These are phyloP conservation scores for Malus sylvestris DNA, from an alignment of 306 rosid genomes.

Conservation along the genomic window DNA sequence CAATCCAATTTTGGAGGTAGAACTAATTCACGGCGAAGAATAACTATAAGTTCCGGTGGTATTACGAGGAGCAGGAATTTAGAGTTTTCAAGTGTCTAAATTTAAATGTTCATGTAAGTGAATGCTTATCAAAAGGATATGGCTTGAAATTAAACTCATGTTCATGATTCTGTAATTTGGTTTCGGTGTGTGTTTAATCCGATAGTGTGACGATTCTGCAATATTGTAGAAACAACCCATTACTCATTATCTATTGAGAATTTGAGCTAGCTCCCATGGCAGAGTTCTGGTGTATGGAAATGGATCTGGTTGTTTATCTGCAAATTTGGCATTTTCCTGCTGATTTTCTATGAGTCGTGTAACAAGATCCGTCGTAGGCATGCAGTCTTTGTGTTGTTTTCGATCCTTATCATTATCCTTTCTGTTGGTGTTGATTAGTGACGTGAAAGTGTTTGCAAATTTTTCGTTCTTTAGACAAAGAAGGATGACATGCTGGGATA, in stretches of 20 bases:
- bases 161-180: not conserved
- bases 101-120: not conserved
- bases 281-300: not conserved
- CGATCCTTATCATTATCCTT: no score
- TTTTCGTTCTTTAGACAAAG: constrained; percentile 39
- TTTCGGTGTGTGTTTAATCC: not conserved
- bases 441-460: not conserved
- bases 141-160: not conserved
- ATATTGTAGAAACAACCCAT: not conserved
- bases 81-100: not conserved
- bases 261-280: not conserved
- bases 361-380: not conserved
- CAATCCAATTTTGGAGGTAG: not conserved
- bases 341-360: not conserved
- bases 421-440: no score
- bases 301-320: not conserved
- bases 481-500: constrained; percentile 47
- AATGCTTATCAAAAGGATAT: not conserved
- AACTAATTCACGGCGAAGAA: no score
- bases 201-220: not conserved
- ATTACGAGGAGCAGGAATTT: not conserved
- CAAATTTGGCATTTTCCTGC: not conserved
- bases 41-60: not conserved
- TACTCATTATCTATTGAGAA: not conserved
- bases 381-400: not conserved